Evolutionary conservation across 208 protist genomes (phyloP).

Genomic region (Crithidia expoeki): DNA sequence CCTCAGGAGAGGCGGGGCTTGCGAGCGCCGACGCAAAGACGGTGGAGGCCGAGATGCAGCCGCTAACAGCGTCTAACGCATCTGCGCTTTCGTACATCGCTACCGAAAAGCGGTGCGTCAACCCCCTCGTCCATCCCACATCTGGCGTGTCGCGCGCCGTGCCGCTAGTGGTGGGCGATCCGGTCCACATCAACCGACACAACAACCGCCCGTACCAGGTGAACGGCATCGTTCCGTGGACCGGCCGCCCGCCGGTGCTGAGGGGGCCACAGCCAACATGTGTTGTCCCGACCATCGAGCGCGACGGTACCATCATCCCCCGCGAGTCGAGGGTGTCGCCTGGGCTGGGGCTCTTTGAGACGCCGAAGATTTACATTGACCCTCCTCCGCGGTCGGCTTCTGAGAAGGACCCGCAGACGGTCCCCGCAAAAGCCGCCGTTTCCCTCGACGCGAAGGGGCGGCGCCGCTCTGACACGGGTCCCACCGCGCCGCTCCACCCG

Average conservation of each 20-base stretch:
- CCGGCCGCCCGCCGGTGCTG: conserved; percentile 31
- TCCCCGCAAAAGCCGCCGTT: neutral
- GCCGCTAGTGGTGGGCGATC: conserved; percentile 8
- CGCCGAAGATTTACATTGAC: conserved; percentile 20
- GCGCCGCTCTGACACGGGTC: neutral
- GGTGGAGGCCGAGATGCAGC: neutral
- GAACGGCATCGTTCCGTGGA: conserved; percentile 37
- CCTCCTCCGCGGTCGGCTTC: neutral
- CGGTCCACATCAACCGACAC: conserved; percentile 11
- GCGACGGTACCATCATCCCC: conserved; percentile 24
- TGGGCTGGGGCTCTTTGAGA: conserved; percentile 26
- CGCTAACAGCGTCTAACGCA: neutral
- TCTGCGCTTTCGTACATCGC: too few species aligned
- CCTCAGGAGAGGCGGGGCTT: neutral
- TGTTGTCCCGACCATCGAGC: conserved; percentile 25
- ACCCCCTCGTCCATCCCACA: conserved; percentile 15
- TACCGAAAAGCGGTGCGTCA: neutral
- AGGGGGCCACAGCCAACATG: conserved; percentile 32
- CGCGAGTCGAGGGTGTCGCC: conserved; percentile 27
- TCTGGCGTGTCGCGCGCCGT: neutral
- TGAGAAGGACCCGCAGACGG: neutral
- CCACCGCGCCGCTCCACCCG: neutral
- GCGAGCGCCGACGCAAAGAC: too few species aligned
- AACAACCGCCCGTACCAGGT: conserved; percentile 20
- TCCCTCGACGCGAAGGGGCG: neutral